Percentiles rank a stretch among this genome's conserved stretches.
These are phyloP conservation scores for Myriosclerotinia scirpicola DNA, from an alignment of 2,329 filamentous ascomycete genomes.

Conservation along the genomic window DNA sequence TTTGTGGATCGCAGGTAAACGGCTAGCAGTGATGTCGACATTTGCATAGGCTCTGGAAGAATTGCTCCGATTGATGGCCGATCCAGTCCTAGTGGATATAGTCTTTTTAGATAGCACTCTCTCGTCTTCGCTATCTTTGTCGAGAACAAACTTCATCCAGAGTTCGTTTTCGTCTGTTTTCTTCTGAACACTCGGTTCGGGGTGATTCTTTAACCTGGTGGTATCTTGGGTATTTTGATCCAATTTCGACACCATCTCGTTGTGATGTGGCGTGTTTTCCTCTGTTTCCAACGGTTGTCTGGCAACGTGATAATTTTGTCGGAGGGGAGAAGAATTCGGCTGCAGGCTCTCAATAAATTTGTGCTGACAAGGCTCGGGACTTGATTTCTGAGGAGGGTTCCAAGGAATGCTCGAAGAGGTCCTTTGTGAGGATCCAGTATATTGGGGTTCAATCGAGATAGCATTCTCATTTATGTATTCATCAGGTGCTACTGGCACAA, in stretches of 20 bases:
- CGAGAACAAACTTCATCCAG: constrained; percentile 25
- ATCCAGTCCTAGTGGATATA: not conserved
- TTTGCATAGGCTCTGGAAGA: not conserved
- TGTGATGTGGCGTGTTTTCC: not conserved
- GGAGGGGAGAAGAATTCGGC: no score
- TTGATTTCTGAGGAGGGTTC: constrained; percentile 4
- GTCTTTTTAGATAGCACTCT: not conserved
- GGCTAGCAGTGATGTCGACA: not conserved
- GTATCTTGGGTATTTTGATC: no score
- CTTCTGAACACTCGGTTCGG: not conserved
- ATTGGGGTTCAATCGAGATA: not conserved
- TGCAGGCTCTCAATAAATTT: not conserved
- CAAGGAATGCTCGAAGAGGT: constrained; percentile 20
- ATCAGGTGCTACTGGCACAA: no score
- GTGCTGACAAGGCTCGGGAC: not conserved
- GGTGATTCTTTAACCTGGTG: not conserved
- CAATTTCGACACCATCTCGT: not conserved
- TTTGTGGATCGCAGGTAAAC: not conserved
- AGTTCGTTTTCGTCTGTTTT: constrained; percentile 12
- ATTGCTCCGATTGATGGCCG: not conserved
- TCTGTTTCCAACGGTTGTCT: not conserved
- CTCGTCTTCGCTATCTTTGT: not conserved
- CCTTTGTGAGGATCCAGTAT: not conserved
- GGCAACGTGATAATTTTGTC: not conserved
- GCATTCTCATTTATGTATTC: not conserved